Percentiles rank a stretch among this genome's conserved stretches.
Conservation (phyloP, 441 rosid genomes). For the Metrosideros polymorpha region DNA sequence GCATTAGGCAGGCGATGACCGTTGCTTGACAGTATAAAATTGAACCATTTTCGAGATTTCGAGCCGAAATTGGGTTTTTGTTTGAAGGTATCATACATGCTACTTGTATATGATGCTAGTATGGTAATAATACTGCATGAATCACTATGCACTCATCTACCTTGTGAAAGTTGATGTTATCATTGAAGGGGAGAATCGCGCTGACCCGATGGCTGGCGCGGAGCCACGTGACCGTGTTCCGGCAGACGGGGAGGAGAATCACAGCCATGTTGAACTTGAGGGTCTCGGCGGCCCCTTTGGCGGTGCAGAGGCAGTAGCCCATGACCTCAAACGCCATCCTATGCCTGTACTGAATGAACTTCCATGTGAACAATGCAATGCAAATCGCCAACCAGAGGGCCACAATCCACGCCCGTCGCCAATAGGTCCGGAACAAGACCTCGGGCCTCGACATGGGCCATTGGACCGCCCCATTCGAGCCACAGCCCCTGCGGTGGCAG, state of each 20-base stretch:
- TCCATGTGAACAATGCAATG: constrained; percentile 31
- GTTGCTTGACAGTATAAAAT: background rate
- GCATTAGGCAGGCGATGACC: background rate
- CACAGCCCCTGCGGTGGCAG: background rate
- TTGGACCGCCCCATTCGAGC: background rate
- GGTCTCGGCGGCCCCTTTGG: constrained; percentile 58
- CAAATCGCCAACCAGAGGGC: constrained; percentile 26
- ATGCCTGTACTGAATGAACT: constrained; percentile 32
- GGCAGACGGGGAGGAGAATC: constrained; percentile 40
- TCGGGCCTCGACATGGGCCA: constrained; percentile 20
- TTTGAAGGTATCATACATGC: background rate
- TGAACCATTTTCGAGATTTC: background rate
- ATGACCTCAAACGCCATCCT: constrained; percentile 34
- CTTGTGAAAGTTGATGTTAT: constrained; percentile 48
- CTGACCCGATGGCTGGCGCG: constrained; percentile 23
- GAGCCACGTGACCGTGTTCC: constrained; percentile 34
- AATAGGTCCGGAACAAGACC: constrained; percentile 23
- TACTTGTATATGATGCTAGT: background rate
- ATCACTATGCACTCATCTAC: background rate
- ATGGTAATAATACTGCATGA: background rate
- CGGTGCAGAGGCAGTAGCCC: constrained; percentile 49
- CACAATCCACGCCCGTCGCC: constrained; percentile 39
- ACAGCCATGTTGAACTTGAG: constrained; percentile 49
- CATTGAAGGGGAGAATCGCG: constrained; percentile 34
- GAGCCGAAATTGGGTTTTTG: background rate